Evolutionary conservation across 495 filamentous ascomycete genomes (phyloP).

Genomic region (Xylaria palmicola): DNA sequence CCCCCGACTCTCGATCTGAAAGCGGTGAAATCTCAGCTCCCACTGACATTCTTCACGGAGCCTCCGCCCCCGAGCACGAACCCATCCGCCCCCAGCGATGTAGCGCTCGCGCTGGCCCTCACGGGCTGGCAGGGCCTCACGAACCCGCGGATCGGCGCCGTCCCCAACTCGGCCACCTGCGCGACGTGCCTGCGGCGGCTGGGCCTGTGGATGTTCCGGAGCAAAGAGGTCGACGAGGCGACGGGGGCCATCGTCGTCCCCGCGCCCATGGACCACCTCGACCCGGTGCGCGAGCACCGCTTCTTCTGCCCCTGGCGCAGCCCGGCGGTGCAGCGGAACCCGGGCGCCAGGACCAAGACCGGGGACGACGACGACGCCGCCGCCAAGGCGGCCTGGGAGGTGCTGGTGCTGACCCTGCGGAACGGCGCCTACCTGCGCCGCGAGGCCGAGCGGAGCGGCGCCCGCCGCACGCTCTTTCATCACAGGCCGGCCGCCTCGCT

Average conservation of each 20-base stretch:
- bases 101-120: conserved; percentile 72
- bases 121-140: conserved; percentile 80
- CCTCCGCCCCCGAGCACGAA: conserved; percentile 34
- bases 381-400: conserved; percentile 45
- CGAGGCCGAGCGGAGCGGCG: conserved; percentile 27
- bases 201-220: conserved; percentile 91
- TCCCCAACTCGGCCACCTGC: conserved; percentile 72
- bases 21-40: conserved; percentile 49
- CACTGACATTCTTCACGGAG: conserved; percentile 44
- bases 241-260: conserved; percentile 52
- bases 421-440: conserved; percentile 45
- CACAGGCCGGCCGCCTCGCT: conserved; percentile 25
- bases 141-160: conserved; percentile 56
- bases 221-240: conserved; percentile 48
- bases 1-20: conserved; percentile 46
- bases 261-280: conserved; percentile 61
- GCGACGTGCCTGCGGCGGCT: conserved; percentile 82
- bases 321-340: conserved; percentile 53
- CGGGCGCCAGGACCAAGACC: conserved; percentile 30
- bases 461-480: conserved; percentile 19
- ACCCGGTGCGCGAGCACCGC: conserved; percentile 67
- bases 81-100: conserved; percentile 50
- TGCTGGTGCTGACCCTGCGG: conserved; percentile 42
- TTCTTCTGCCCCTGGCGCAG: conserved; percentile 83
- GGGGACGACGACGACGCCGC: no score